These are phyloP conservation scores for Inga laurina DNA, from an alignment of 306 rosid species.

Conservation along the genomic window DNA sequence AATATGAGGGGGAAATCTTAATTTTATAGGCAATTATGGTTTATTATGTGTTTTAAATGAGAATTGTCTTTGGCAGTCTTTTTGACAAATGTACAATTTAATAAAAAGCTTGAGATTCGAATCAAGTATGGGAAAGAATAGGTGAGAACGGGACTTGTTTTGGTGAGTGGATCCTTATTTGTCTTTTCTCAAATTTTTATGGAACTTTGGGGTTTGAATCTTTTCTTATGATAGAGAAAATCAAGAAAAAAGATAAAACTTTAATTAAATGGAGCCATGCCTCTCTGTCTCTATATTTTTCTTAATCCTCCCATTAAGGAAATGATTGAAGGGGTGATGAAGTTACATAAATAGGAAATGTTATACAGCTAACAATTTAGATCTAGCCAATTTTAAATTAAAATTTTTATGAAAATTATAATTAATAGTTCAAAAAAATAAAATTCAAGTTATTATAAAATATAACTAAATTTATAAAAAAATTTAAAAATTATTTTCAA, in stretches of 20 bases:
- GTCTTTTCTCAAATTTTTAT: neutral
- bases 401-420: neutral
- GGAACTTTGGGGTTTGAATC: neutral
- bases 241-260: neutral
- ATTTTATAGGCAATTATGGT: neutral
- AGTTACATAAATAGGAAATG: neutral
- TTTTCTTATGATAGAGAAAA: neutral
- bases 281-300: neutral
- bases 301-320: neutral
- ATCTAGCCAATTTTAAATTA: neutral
- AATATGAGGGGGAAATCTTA: neutral
- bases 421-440: neutral
- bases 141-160: too few relatives aligned
- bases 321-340: neutral
- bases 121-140: too few relatives aligned
- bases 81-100: too few relatives aligned
- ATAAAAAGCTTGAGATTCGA: too few relatives aligned
- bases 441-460: neutral
- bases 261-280: neutral
- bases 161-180: neutral
- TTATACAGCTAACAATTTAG: neutral
- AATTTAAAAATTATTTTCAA: too few relatives aligned
- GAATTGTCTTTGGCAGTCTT: neutral
- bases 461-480: neutral
- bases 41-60: neutral